These are phyloP conservation scores for Aspergillus ruber DNA, from an alignment of 2,329 filamentous ascomycete species.

Conservation along the genomic window DNA sequence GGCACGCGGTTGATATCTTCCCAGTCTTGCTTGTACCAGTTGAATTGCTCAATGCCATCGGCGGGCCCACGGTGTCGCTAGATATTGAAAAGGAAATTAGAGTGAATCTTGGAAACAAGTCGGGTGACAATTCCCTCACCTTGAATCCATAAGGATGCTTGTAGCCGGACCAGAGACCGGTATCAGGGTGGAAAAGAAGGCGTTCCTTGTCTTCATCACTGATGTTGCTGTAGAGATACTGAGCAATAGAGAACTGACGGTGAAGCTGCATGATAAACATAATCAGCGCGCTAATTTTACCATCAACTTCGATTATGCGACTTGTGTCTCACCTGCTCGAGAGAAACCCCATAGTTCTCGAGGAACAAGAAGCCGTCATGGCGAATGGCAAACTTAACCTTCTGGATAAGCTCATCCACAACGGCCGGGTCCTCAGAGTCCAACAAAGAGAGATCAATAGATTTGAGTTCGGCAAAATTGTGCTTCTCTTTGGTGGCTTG, in stretches of 20 bases:
- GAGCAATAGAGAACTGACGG: too few relatives aligned
- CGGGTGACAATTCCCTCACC: constrained; percentile 15
- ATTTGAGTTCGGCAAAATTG: constrained; percentile 38
- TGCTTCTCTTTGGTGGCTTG: constrained; percentile 41
- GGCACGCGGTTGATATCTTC: constrained; percentile 37
- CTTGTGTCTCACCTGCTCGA: constrained; percentile 31
- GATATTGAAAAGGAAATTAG: background rate
- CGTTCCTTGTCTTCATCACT: constrained; percentile 9
- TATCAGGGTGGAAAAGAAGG: constrained; percentile 44
- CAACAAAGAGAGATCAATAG: constrained; percentile 41
- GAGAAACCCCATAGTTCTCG: constrained; percentile 46
- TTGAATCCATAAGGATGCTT: constrained; percentile 45
- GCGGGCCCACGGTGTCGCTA: constrained; percentile 37
- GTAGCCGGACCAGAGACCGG: constrained; percentile 46
- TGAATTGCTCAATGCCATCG: constrained; percentile 51
- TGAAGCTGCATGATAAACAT: too few relatives aligned
- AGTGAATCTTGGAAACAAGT: background rate
- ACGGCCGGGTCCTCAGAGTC: constrained; percentile 39
- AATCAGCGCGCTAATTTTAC: too few relatives aligned
- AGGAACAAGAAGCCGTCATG: constrained; percentile 44
- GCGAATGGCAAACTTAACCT: constrained; percentile 38
- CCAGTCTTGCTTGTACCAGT: constrained; percentile 47
- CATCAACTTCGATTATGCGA: too few relatives aligned
- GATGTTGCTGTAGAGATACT: too few relatives aligned
- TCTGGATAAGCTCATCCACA: constrained; percentile 39